phyloP scores from a whole-genome alignment of 169 alveolate species.

The Babesia ovis region DNA sequence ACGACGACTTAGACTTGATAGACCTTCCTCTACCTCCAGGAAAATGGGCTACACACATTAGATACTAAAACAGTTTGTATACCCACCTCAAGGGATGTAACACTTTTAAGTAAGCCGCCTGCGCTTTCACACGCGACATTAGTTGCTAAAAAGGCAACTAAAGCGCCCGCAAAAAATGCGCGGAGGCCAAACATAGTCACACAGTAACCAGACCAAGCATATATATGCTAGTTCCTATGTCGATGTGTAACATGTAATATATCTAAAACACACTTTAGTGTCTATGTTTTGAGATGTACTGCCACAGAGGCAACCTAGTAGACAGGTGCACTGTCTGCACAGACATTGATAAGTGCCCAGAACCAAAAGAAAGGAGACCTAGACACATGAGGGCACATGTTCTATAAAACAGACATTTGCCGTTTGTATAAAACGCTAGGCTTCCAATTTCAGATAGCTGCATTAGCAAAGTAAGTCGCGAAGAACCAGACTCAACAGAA shows the following conservation, averaged over 20 bases:
- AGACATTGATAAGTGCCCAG: too few species aligned
- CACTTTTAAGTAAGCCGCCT: background rate
- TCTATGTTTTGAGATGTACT: conserved; percentile 1
- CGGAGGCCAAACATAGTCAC: conserved; percentile 14
- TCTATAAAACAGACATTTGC: too few species aligned
- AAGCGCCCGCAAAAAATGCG: conserved; percentile 1
- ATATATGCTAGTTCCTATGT: background rate
- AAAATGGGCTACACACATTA: conserved; percentile 16
- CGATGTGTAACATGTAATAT: background rate
- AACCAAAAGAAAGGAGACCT: too few species aligned
- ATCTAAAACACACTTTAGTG: background rate
- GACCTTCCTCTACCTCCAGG: conserved; percentile 13
- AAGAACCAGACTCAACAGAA: background rate
- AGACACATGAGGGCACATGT: too few species aligned
- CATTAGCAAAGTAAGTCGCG: background rate
- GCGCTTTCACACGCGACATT: background rate
- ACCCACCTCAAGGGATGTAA: conserved; percentile 7
- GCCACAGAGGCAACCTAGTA: background rate
- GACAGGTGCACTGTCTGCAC: conserved; percentile 40
- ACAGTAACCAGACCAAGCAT: background rate
- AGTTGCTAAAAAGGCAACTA: background rate
- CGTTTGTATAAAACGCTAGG: too few species aligned
- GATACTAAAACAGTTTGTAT: background rate
- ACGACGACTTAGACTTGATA: background rate
- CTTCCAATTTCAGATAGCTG: too few species aligned